Base-by-base conservation (phyloP, 768 basidiomycete genomes). In the Pleurotus pulmonarius region DNA sequence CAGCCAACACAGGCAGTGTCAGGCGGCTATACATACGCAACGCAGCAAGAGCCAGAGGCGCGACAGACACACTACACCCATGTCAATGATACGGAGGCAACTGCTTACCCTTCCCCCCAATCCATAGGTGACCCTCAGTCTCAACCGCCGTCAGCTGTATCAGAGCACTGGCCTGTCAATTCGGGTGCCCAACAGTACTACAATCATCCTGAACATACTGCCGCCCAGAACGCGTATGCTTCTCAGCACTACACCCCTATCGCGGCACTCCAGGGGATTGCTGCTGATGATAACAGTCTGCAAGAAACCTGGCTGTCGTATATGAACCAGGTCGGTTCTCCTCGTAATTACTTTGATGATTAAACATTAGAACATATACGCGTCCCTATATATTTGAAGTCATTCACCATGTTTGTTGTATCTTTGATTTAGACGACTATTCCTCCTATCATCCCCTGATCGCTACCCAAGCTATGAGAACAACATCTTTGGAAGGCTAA, bases 251-350 rank as follows among this genome's bases (percentile, higher is more conserved):
- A 83, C 59, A 76, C 81, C 0, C 79, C 79, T 3, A 74, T 74
- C 15, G 73, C 65, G 41, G 78, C 75, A 9, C 63, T 79, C 60
- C 69, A 70, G 12, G 79, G 77, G 0, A 76, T 80, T 52, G 78
- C 77, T 7, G 78, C 78, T 26, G 82, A 83, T 53, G 83, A 84
- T 64, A 71, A 73, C 49, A 75, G 79, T 46, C 61, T 87, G 55
- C 82, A 84, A 67, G 86, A 87, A 69, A 86, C 86, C 8, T 89
- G 87, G 87, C 78, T 80, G 65, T 75, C 80, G 56, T 89, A 86
- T 70, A 82, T 86, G 75, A 75, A 79, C 58, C 22, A 78, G 73
- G 78, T 78, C 61, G 75, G 73, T 47, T 73, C 75, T 12, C 75
- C 76, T 37, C 73, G 74, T 29, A 71, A 72, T 49, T 67, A 76